Percentiles rank a stretch among this genome's conserved stretches.
Conservation (phyloP, 805 yeast species). For the Metschnikowia borealis region DNA sequence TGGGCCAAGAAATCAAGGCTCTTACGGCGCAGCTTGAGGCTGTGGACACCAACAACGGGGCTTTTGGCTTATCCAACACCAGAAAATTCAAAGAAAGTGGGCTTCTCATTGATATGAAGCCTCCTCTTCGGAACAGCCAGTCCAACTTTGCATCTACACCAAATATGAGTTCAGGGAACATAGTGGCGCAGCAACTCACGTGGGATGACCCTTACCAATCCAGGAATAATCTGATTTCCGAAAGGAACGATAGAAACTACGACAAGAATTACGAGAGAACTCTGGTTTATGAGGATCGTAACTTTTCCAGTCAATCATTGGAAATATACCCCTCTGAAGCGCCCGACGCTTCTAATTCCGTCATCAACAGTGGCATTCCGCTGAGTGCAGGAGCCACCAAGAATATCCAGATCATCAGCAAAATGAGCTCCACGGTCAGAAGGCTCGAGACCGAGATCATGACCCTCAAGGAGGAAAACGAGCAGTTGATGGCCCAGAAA, state of each 20-base stretch:
- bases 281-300: conserved; percentile 6
- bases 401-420: conserved; percentile 62
- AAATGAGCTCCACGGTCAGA: conserved; percentile 71
- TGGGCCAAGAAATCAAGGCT: conserved; percentile 16
- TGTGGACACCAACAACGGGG: not conserved
- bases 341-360: conserved; percentile 9
- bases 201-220: conserved; percentile 1
- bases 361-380: conserved; percentile 8
- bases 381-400: conserved; percentile 18
- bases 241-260: not conserved
- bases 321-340: conserved; percentile 16
- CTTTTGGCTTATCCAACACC: conserved; percentile 5
- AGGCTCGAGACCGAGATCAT: conserved; percentile 75
- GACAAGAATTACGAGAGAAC: not conserved
- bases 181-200: not conserved
- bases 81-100: conserved; percentile 11
- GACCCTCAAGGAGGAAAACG: conserved; percentile 60
- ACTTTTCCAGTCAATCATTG: conserved; percentile 28
- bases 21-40: not conserved
- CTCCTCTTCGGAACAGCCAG: not conserved
- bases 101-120: conserved; percentile 13
- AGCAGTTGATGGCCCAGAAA: conserved; percentile 51
- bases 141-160: not conserved
- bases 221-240: conserved; percentile 1
- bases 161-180: not conserved